Percentiles rank a stretch among this genome's conserved stretches.
These are phyloP conservation scores for Aspergillus sp. DNA, from an alignment of 2,329 filamentous ascomycete species.

Conservation along the genomic window DNA sequence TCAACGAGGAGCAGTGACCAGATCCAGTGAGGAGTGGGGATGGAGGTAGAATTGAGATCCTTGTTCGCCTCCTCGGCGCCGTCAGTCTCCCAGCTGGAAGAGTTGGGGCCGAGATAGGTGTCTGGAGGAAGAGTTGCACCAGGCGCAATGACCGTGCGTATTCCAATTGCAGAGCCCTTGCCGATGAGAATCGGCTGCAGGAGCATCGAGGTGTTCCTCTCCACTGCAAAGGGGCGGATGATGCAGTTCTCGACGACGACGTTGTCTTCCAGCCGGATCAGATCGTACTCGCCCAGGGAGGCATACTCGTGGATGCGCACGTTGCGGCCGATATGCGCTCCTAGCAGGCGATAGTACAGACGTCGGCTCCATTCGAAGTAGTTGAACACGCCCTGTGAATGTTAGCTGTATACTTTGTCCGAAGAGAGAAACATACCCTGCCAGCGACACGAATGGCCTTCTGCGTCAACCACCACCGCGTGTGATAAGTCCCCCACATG, in stretches of 20 bases:
- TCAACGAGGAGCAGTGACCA: not conserved
- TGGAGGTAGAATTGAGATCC: not conserved
- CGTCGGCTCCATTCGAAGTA: slow-evolving; percentile 35
- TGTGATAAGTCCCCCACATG: slow-evolving; percentile 62
- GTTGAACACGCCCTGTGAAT: not conserved
- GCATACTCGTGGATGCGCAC: slow-evolving; percentile 49
- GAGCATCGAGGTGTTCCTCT: slow-evolving; percentile 60
- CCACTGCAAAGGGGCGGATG: slow-evolving; percentile 55
- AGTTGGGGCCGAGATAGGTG: slow-evolving; percentile 57
- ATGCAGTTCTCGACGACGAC: slow-evolving; percentile 50
- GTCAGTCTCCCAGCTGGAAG: slow-evolving; percentile 54
- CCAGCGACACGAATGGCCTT: slow-evolving; percentile 54
- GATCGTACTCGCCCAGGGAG: slow-evolving; percentile 56
- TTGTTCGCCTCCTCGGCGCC: not conserved
- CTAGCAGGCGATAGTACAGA: slow-evolving; percentile 54
- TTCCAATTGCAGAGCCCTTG: slow-evolving; percentile 48
- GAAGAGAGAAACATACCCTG: slow-evolving; percentile 25
- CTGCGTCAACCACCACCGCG: slow-evolving; percentile 59
- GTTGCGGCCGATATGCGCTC: slow-evolving; percentile 53
- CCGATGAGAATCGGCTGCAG: slow-evolving; percentile 54
- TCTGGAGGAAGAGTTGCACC: slow-evolving; percentile 51
- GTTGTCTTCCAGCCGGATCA: slow-evolving; percentile 55
- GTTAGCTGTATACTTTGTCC: not conserved
- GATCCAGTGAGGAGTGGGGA: not conserved
- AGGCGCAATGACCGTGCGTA: slow-evolving; percentile 52